Evolutionary conservation across 352 stramenopile species (phyloP).

Genomic region (Elongisporangium anandrum): DNA sequence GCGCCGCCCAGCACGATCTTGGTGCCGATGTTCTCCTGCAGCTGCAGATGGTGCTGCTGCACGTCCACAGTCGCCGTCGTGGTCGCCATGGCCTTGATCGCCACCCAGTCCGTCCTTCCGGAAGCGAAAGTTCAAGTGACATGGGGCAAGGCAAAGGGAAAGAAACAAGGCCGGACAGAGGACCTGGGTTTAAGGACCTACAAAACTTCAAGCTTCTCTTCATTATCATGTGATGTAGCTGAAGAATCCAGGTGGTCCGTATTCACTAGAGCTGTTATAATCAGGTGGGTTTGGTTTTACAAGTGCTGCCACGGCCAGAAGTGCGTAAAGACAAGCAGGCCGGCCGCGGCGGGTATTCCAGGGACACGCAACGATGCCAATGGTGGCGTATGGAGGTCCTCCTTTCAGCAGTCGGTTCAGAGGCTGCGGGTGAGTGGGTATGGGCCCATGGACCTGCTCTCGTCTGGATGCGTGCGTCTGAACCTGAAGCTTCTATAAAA

Average conservation of each 20-base stretch:
- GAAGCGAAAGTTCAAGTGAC: background rate
- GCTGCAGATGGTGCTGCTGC: slow-evolving; percentile 31
- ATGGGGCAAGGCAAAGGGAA: background rate
- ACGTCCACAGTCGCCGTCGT: slow-evolving; percentile 1
- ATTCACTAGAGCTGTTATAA: background rate
- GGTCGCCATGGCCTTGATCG: background rate
- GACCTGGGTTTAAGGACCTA: background rate
- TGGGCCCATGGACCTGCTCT: background rate
- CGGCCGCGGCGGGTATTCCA: background rate
- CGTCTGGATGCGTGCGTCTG: background rate
- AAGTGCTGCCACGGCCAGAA: background rate
- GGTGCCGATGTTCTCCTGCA: slow-evolving; percentile 48
- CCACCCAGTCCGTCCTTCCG: background rate
- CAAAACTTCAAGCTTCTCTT: background rate
- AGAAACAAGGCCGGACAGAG: background rate
- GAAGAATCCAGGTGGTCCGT: background rate
- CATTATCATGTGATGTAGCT: background rate
- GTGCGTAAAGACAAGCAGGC: background rate
- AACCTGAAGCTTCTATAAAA: background rate
- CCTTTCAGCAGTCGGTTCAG: background rate
- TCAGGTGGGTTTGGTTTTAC: background rate
- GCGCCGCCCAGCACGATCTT: slow-evolving; percentile 63
- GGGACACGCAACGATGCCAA: background rate
- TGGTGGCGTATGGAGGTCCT: background rate
- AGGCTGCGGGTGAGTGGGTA: background rate